Conservation (phyloP, 1,139 yeast species). For the Hemisphaericaspora xylofermentans region DNA sequence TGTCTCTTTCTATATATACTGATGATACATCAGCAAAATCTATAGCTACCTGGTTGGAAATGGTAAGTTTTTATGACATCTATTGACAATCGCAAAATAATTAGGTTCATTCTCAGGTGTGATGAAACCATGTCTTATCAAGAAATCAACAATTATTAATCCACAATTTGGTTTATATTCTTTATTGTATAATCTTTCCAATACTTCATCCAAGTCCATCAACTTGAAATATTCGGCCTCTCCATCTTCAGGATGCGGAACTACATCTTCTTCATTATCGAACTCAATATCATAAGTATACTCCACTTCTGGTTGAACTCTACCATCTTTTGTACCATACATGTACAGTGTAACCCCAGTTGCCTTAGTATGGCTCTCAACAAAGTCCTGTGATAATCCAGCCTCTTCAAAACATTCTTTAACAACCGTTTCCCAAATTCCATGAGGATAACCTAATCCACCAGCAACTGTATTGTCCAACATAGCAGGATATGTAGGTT, state of each 20-base stretch:
- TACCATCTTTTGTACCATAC: slow-evolving; percentile 47
- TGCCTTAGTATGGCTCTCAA: slow-evolving; percentile 41
- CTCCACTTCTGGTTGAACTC: slow-evolving; percentile 88
- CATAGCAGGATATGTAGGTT: slow-evolving; percentile 88
- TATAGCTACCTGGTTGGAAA: slow-evolving; percentile 48
- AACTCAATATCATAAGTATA: slow-evolving; percentile 72
- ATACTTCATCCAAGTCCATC: slow-evolving; percentile 58
- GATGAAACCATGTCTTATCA: slow-evolving; percentile 75
- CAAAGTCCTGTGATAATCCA: slow-evolving; percentile 58
- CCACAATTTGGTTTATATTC: slow-evolving; percentile 92
- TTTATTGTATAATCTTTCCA: slow-evolving; percentile 43
- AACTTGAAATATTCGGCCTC: slow-evolving; percentile 77
- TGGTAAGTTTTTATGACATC: slow-evolving; percentile 69
- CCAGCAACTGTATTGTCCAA: slow-evolving; percentile 95
- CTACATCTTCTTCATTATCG: slow-evolving; percentile 40
- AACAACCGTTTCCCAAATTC: slow-evolving; percentile 69
- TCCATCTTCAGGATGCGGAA: slow-evolving; percentile 78
- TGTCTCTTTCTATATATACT: not conserved
- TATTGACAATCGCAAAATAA: slow-evolving; percentile 53
- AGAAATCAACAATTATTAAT: slow-evolving; percentile 73
- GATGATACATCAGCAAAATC: too few relatives aligned
- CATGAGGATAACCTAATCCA: slow-evolving; percentile 82
- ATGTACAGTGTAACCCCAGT: slow-evolving; percentile 75
- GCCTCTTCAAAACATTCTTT: slow-evolving; percentile 94
- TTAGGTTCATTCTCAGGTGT: slow-evolving; percentile 62